Percentiles rank a stretch among this genome's conserved stretches.
phyloP scores from a whole-genome alignment of 2,329 filamentous ascomycete genomes.

The Scortechinia acanthostroma region DNA sequence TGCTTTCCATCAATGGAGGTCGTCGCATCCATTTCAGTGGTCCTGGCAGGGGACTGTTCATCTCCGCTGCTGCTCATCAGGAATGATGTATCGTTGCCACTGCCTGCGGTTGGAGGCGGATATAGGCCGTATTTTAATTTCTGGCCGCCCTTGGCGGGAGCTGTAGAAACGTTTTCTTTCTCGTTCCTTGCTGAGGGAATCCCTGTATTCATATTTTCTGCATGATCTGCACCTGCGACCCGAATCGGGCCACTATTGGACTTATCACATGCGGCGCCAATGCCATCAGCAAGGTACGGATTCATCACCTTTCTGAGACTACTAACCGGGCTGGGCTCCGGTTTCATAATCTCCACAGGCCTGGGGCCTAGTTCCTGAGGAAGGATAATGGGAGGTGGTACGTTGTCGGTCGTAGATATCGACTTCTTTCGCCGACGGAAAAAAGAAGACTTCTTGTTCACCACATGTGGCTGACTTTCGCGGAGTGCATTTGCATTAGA shows the following conservation, averaged over 20 bases:
- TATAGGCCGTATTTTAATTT: too few species aligned
- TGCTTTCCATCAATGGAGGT: too few species aligned
- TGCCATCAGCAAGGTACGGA: not conserved
- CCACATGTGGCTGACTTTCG: slow-evolving; percentile 11
- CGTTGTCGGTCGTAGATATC: slow-evolving; percentile 35
- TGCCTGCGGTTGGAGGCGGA: not conserved
- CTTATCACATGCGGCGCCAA: not conserved
- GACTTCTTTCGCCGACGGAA: slow-evolving; percentile 65
- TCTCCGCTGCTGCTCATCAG: not conserved
- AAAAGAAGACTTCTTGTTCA: slow-evolving; percentile 62
- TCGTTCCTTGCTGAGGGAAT: too few species aligned
- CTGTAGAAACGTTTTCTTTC: too few species aligned
- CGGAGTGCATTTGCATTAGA: slow-evolving; percentile 5
- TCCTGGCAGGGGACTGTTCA: not conserved
- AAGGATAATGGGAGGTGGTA: slow-evolving; percentile 20
- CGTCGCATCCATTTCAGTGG: not conserved
- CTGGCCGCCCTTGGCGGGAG: too few species aligned
- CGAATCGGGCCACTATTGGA: too few species aligned
- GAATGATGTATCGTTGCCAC: not conserved
- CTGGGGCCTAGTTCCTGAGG: not conserved
- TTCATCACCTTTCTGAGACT: not conserved
- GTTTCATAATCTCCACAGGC: not conserved
- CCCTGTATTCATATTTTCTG: too few species aligned
- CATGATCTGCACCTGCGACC: too few species aligned
- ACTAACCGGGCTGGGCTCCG: not conserved